Base-by-base conservation (phyloP, 2,329 filamentous ascomycete species). In the Xylariaceae sp. region DNA sequence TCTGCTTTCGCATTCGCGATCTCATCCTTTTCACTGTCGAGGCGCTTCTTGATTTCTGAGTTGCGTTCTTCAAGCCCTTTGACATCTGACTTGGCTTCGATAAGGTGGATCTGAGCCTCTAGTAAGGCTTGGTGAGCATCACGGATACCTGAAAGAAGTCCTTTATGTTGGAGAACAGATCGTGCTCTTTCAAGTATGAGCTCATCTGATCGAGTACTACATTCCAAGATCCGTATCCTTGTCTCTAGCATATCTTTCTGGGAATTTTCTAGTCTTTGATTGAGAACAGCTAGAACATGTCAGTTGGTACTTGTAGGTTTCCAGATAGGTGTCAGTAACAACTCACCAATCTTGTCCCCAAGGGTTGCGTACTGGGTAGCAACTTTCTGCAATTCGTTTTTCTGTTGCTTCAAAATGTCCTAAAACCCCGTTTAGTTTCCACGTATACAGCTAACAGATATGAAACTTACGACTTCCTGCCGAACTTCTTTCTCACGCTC, bases 51-150 rank as follows among this genome's bases (percentile, higher is more conserved):
- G 53, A 91, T 83, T 41, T 83, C 77, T 7, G 70, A 63, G 62
- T 91, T 91, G 53, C 86, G 85, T 13, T 76, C 75, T 63, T 83
- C 82, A n/a, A 97, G 77, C 5, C 82, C 82, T 37, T 84, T 78
- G 2, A 88, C 72, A 64, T 99, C 94, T 0, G 92, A 97, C n/a
- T 78, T 71, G 1, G 91, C 92, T 75, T 99, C 94, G 24, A 95
- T 81, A 0, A 82, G 75, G 56, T 85, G 79, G 37, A 97, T 79
- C 61, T 89, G 82, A 2, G 83, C 84, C 63, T 92, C 85, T 13
- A 92, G 72, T 9, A 91, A 73, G 11, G 81, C 80, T 39, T 86
- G 79, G 46, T 89, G 84, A 5, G 84, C 78, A 42, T 77, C 71
- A 11, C 83, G 82, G 37, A 96, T 80, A 16, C 72, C 67, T n/a